phyloP scores from a whole-genome alignment of 495 filamentous ascomycete species.

The Aspergillus sclerotiicarbonarius region DNA sequence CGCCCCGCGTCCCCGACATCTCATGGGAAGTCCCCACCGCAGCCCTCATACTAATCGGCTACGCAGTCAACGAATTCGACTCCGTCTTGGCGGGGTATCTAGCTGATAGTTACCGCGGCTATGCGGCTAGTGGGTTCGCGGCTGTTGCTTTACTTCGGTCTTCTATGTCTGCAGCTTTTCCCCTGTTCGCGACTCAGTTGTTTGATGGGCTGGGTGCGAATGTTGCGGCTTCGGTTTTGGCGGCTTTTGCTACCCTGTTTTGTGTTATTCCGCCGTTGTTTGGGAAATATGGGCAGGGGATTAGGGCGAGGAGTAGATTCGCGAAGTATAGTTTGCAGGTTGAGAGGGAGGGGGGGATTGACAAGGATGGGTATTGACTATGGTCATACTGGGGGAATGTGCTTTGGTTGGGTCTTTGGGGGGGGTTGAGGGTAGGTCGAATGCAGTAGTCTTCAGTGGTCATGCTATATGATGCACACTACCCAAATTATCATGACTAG shows the following conservation, averaged over 20 bases:
- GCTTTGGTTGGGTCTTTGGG: too few species aligned
- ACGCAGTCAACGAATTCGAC: conserved; percentile 50
- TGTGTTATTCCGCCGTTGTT: conserved; percentile 46
- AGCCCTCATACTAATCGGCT: conserved; percentile 46
- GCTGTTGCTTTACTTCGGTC: conserved; percentile 46
- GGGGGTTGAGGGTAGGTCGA: too few species aligned
- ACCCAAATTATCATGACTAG: too few species aligned
- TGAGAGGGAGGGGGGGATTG: conserved; percentile 27
- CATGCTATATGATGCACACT: too few species aligned
- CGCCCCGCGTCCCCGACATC: conserved; percentile 29
- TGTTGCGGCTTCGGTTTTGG: conserved; percentile 43
- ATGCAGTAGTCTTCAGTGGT: too few species aligned
- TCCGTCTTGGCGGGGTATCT: conserved; percentile 51
- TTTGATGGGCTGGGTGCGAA: conserved; percentile 44
- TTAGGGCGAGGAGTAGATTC: conserved; percentile 47
- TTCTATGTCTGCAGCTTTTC: conserved; percentile 43
- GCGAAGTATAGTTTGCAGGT: conserved; percentile 44
- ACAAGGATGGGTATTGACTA: too few species aligned
- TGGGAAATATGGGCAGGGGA: conserved; percentile 38
- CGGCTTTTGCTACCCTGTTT: conserved; percentile 42
- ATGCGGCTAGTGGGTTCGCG: conserved; percentile 51
- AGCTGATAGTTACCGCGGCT: conserved; percentile 51
- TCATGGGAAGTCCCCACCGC: conserved; percentile 45
- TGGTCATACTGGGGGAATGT: too few species aligned
- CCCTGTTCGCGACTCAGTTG: conserved; percentile 46